Conservation (phyloP, 345 rosid genomes). For the Diplotaxis tenuifolia region DNA sequence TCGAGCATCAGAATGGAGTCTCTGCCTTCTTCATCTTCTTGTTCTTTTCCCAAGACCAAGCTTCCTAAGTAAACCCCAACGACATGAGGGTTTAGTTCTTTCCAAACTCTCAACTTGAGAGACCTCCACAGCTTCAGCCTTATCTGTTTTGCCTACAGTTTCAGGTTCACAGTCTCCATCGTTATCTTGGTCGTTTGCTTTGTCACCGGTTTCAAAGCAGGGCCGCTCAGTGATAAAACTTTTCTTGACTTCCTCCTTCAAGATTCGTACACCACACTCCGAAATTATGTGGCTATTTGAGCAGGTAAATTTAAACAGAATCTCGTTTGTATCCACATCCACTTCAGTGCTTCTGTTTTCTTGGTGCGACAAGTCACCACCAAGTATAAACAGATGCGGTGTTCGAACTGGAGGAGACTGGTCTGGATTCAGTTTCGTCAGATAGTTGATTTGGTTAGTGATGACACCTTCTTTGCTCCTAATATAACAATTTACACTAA, state of each 20-base stretch:
- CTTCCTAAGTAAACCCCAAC: too few species aligned
- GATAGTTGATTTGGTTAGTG: background rate
- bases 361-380: background rate
- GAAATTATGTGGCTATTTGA: background rate
- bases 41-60: background rate
- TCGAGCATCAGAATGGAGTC: too few species aligned
- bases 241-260: background rate
- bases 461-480: background rate
- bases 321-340: background rate
- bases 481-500: background rate
- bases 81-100: too few species aligned
- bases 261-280: background rate
- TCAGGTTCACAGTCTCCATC: background rate
- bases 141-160: too few species aligned
- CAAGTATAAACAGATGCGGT: background rate
- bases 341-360: background rate
- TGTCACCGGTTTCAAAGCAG: background rate
- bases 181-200: background rate
- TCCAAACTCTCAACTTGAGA: too few species aligned
- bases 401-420: background rate
- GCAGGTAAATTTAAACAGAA: background rate
- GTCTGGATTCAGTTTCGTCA: background rate
- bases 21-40: background rate
- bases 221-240: background rate
- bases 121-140: too few species aligned